These are phyloP conservation scores for Penicillium sp. DNA, from an alignment of 2,329 filamentous ascomycete genomes.

Conservation along the genomic window DNA sequence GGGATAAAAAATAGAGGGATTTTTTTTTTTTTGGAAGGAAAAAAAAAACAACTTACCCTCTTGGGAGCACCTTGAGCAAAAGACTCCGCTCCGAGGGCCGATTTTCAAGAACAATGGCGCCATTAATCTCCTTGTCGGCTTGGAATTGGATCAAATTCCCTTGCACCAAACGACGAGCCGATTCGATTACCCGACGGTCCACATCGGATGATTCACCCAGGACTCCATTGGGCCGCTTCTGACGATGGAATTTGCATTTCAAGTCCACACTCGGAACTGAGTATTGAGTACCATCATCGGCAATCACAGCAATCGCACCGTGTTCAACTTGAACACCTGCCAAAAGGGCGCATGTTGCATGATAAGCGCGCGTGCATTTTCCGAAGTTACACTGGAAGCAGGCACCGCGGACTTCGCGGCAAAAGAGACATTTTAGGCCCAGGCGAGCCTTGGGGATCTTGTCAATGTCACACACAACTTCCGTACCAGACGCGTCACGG, in stretches of 20 bases:
- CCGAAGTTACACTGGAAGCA: conserved; percentile 96
- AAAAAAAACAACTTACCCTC: conserved; percentile 59
- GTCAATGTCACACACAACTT: conserved; percentile 74
- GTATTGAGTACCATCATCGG: conserved; percentile 87
- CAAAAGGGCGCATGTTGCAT: conserved; percentile 88
- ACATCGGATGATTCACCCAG: conserved; percentile 68
- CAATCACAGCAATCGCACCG: conserved; percentile 79
- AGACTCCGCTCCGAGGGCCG: conserved; percentile 69
- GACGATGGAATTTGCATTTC: conserved; percentile 88
- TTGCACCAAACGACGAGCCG: conserved; percentile 64
- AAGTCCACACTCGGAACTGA: conserved; percentile 90
- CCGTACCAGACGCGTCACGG: conserved; percentile 62
- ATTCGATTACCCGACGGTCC: conserved; percentile 64
- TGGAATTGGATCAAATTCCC: conserved; percentile 87
- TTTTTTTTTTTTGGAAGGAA: neutral
- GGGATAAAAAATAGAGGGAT: too few species aligned
- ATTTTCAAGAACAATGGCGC: conserved; percentile 83
- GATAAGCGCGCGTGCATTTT: conserved; percentile 90
- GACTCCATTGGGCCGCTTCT: conserved; percentile 76
- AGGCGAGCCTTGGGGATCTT: conserved; percentile 81
- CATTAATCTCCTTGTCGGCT: conserved; percentile 81
- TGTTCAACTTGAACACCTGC: conserved; percentile 91
- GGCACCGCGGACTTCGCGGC: conserved; percentile 88
- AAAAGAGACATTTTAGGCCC: conserved; percentile 92
- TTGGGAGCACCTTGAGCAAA: conserved; percentile 78